Percentiles rank a stretch among this genome's conserved stretches.
Evolutionary conservation across 192 early-diverging fungal genomes (phyloP).

Genomic region (Obelidium mucronatum): DNA sequence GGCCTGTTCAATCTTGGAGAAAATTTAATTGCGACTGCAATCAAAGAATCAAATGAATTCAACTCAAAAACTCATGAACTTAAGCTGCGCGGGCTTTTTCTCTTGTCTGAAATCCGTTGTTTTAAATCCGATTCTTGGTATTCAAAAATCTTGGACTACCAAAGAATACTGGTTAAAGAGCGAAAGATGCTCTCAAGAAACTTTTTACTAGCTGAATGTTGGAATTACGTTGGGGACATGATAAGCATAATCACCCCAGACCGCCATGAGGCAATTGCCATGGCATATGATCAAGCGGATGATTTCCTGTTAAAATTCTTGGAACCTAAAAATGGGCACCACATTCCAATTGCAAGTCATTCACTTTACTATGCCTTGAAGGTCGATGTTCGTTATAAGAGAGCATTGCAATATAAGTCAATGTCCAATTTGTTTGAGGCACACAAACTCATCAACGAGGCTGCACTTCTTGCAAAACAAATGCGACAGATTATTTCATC

Average conservation of each 20-base stretch:
- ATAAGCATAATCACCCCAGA: conserved; percentile 4
- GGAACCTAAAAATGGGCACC: not conserved
- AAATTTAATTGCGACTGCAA: conserved; percentile 10
- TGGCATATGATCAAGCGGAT: conserved; percentile 31
- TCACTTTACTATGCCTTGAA: conserved; percentile 7
- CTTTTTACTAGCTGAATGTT: not conserved
- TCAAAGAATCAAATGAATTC: conserved; percentile 22
- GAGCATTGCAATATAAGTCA: conserved; percentile 15
- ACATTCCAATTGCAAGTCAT: conserved; percentile 10
- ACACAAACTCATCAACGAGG: conserved; percentile 15
- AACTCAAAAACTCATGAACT: conserved; percentile 6
- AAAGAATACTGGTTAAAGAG: not conserved
- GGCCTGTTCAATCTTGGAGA: conserved; percentile 20
- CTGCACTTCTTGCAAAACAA: not conserved
- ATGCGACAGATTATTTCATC: not conserved
- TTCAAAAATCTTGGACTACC: not conserved
- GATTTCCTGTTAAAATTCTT: conserved; percentile 14
- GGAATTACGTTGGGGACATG: conserved; percentile 12
- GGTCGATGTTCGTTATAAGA: conserved; percentile 1
- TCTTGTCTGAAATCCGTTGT: not conserved
- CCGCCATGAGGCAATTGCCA: conserved; percentile 14
- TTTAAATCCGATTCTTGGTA: not conserved
- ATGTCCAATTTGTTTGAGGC: conserved; percentile 6
- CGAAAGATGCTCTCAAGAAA: not conserved
- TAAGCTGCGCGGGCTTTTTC: not conserved